These are phyloP conservation scores for Xylaria castorea DNA, from an alignment of 495 filamentous ascomycete genomes.

Conservation along the genomic window DNA sequence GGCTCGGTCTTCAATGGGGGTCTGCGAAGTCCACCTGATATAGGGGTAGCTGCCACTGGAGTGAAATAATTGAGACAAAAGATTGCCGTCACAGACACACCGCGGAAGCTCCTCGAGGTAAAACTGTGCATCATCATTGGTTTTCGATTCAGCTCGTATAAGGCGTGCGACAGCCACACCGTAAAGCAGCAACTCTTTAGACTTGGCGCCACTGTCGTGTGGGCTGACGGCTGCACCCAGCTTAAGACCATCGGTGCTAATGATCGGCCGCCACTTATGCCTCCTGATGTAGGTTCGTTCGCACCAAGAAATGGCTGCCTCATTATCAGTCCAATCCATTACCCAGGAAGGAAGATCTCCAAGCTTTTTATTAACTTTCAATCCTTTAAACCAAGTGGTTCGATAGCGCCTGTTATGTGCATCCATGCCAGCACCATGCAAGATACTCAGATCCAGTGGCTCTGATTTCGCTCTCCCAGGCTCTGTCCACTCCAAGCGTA, in stretches of 20 bases:
- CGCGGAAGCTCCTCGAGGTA: conserved; percentile 8
- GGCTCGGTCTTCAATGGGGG: neutral
- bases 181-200: neutral
- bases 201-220: neutral
- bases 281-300: neutral
- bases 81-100: neutral
- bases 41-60: neutral
- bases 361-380: neutral
- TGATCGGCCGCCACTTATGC: conserved; percentile 2
- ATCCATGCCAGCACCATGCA: conserved; percentile 11
- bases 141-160: neutral
- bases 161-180: neutral
- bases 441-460: conserved; percentile 2
- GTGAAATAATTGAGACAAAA: neutral
- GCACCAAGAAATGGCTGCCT: neutral
- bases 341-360: conserved; percentile 11
- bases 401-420: neutral
- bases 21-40: neutral
- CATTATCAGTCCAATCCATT: conserved; percentile 15
- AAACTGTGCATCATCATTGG: neutral
- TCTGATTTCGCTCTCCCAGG: neutral
- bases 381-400: conserved; percentile 5
- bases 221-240: conserved; percentile 3
- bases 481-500: conserved; percentile 1
- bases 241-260: conserved; percentile 1